Evolutionary conservation across 306 rosid species (phyloP).

Genomic region (Quercus glauca): DNA sequence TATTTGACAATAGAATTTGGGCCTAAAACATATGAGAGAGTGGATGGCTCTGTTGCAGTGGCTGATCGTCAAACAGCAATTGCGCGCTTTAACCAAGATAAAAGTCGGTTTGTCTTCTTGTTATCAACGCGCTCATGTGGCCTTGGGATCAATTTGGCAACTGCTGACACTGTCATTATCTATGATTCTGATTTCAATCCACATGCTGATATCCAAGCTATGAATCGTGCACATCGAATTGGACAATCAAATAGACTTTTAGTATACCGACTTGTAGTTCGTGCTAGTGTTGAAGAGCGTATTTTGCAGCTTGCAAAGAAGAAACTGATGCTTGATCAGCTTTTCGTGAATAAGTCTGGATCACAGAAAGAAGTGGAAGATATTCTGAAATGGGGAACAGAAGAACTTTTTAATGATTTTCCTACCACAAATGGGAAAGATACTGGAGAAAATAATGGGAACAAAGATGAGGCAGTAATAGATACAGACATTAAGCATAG

Average conservation of each 20-base stretch:
- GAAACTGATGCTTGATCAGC: constrained; percentile 99
- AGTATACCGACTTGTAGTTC: constrained; percentile 97
- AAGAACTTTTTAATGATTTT: constrained; percentile 85
- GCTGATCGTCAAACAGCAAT: constrained; percentile 97
- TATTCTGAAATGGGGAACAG: constrained; percentile 98
- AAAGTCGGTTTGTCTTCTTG: constrained; percentile 95
- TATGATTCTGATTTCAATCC: constrained; percentile 99
- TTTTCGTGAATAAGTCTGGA: constrained; percentile 95
- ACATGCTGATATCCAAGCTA: constrained; percentile 99
- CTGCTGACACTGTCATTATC: constrained; percentile 98
- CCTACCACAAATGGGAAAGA: constrained; percentile 59
- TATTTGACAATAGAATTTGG: constrained; percentile 89
- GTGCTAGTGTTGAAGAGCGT: constrained; percentile 99
- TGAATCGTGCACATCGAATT: constrained; percentile 99
- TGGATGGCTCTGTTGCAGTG: constrained; percentile 94
- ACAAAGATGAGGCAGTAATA: constrained; percentile 67
- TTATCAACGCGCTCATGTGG: constrained; percentile 99
- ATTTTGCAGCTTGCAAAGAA: constrained; percentile 99
- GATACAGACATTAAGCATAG: constrained; percentile 82
- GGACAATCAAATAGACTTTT: constrained; percentile 97
- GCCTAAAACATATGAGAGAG: constrained; percentile 96
- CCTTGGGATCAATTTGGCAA: constrained; percentile 97
- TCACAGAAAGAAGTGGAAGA: constrained; percentile 98
- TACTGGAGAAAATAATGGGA: constrained; percentile 54
- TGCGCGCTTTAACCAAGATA: constrained; percentile 93